These are phyloP conservation scores for Rhizopogon roseolus DNA, from an alignment of 768 basidiomycete genomes.

Conservation along the genomic window DNA sequence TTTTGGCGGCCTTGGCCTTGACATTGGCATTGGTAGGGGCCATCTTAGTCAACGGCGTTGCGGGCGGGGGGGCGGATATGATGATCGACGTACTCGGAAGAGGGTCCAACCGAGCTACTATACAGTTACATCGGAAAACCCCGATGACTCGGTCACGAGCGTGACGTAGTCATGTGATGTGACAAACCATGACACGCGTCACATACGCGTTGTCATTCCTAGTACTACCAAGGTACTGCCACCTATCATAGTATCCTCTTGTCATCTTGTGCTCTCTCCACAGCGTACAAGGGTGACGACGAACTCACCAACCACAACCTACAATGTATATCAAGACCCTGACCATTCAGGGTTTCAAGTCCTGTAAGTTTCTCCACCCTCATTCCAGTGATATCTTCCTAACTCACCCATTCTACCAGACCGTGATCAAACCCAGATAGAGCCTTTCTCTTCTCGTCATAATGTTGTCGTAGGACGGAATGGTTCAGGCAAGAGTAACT, in stretches of 20 bases:
- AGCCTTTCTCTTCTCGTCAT: slow-evolving; percentile 89
- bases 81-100: too few relatives aligned
- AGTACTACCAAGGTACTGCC: too few relatives aligned
- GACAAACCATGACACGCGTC: not conserved
- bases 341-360: slow-evolving; percentile 96
- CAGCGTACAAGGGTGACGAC: not conserved
- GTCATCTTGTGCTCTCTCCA: not conserved
- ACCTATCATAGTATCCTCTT: too few relatives aligned
- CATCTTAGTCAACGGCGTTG: not conserved
- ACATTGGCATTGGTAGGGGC: slow-evolving; percentile 31
- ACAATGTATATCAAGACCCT: slow-evolving; percentile 83
- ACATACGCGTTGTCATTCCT: not conserved
- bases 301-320: not conserved
- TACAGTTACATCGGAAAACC: not conserved
- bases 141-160: not conserved
- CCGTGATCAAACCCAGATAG: slow-evolving; percentile 86
- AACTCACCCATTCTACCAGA: slow-evolving; percentile 36
- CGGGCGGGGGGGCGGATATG: too few relatives aligned
- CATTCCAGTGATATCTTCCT: not conserved
- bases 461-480: slow-evolving; percentile 98
- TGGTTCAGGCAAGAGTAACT: slow-evolving; percentile 98
- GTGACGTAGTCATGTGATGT: not conserved
- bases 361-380: slow-evolving; percentile 51
- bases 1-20: slow-evolving; percentile 94
- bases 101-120: not conserved